Evolutionary conservation across 2,329 filamentous ascomycete species (phyloP).

Genomic region (Ophiostoma tasmaniense): DNA sequence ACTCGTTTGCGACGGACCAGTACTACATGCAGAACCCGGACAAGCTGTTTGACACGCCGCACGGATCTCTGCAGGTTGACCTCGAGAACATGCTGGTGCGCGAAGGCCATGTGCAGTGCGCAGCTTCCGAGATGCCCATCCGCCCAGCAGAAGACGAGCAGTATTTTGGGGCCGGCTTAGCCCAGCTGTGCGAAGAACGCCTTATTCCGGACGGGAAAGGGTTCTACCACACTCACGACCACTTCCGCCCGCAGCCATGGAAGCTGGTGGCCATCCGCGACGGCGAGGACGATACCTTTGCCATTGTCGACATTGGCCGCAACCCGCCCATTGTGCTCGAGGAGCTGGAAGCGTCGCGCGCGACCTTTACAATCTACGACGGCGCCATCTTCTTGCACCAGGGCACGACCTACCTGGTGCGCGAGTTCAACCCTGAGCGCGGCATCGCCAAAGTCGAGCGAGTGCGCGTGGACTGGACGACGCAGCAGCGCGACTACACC

Average conservation of each 20-base stretch:
- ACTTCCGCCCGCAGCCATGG: conserved; percentile 79
- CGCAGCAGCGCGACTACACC: conserved; percentile 83
- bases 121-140: conserved; percentile 90
- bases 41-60: conserved; percentile 86
- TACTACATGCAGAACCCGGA: conserved; percentile 96
- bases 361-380: conserved; percentile 92
- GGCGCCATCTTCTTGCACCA: conserved; percentile 96
- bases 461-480: conserved; percentile 92
- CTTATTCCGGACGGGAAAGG: conserved; percentile 66
- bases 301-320: conserved; percentile 80
- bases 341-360: conserved; percentile 91
- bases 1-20: conserved; percentile 84
- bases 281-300: conserved; percentile 77
- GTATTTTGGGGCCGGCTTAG: conserved; percentile 73
- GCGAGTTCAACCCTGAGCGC: conserved; percentile 73
- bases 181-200: conserved; percentile 62
- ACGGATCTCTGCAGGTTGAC: conserved; percentile 82
- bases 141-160: conserved; percentile 61
- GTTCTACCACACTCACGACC: conserved; percentile 82
- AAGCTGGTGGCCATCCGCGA: conserved; percentile 81
- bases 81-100: conserved; percentile 83
- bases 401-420: conserved; percentile 84
- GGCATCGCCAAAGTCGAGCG: conserved; percentile 80
- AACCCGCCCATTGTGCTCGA: conserved; percentile 79
- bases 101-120: conserved; percentile 92